These are phyloP conservation scores for Leucocoprinus birnbaumii DNA, from an alignment of 768 basidiomycete genomes.

Conservation along the genomic window DNA sequence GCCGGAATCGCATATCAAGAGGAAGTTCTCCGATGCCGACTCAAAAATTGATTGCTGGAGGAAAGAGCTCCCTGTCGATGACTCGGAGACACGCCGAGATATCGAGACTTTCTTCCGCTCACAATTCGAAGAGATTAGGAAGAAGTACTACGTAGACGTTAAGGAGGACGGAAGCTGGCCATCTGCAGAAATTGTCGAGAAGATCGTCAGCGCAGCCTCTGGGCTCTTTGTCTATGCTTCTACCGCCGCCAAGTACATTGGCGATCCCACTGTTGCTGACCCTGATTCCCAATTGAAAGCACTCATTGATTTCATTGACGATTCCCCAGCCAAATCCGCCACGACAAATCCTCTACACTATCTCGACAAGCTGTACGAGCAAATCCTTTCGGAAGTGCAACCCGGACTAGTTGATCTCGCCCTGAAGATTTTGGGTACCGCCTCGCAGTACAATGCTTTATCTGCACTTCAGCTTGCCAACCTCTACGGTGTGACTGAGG, in stretches of 20 bases:
- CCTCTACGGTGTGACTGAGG: not conserved
- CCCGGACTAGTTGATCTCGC: not conserved
- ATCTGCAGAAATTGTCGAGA: not conserved
- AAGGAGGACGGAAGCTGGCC: constrained; percentile 11
- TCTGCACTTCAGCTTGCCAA: not conserved
- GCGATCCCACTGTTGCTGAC: constrained; percentile 8
- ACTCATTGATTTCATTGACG: constrained; percentile 4
- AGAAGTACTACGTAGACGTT: not conserved
- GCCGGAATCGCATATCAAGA: constrained; percentile 12
- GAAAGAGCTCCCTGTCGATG: constrained; percentile 2
- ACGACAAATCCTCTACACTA: constrained; percentile 1
- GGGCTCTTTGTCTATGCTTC: constrained; percentile 17
- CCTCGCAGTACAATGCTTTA: not conserved
- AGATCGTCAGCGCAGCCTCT: constrained; percentile 12
- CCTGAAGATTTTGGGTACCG: not conserved
- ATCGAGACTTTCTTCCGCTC: not conserved
- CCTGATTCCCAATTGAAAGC: not conserved
- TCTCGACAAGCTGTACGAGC: constrained; percentile 2
- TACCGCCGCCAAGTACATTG: constrained; percentile 13
- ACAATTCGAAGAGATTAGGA: not conserved
- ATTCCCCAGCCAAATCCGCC: not conserved
- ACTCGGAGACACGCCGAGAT: constrained; percentile 7
- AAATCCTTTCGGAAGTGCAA: not conserved
- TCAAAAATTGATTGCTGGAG: not conserved
- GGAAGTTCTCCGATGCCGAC: not conserved